Conservation (phyloP, 2,329 filamentous ascomycete species). For the Calonectria leucothoes region DNA sequence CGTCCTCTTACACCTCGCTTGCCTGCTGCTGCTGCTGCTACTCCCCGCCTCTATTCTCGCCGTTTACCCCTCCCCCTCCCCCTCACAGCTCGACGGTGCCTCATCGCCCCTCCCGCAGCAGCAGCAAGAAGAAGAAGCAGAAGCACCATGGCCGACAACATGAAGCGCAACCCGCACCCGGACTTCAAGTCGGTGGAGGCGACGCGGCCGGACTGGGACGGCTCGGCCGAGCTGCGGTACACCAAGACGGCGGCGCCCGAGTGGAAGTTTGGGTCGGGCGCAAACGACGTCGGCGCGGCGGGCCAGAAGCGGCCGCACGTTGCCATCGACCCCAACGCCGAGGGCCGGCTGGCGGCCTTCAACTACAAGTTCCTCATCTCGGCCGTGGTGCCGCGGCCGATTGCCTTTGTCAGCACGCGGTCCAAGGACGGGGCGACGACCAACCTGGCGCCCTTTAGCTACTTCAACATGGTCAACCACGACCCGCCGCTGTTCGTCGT, state of each 20-base stretch:
- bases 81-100: neutral
- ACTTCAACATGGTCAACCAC: constrained; percentile 85
- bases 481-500: constrained; percentile 87
- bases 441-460: constrained; percentile 90
- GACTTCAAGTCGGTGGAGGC: constrained; percentile 81
- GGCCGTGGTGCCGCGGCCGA: constrained; percentile 83
- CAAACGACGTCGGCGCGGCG: constrained; percentile 61
- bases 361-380: constrained; percentile 97
- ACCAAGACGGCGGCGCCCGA: constrained; percentile 73
- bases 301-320: constrained; percentile 66
- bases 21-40: neutral
- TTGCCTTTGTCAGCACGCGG: constrained; percentile 72
- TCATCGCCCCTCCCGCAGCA: constrained; percentile 17
- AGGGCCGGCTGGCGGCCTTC: constrained; percentile 72
- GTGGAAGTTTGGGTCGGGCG: constrained; percentile 75
- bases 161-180: constrained; percentile 69
- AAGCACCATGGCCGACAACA: constrained; percentile 45
- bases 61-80: constrained; percentile 16
- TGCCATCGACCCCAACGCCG: constrained; percentile 83
- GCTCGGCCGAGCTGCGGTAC: constrained; percentile 59
- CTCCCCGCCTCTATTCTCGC: neutral
- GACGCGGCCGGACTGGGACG: constrained; percentile 71
- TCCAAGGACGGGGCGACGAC: constrained; percentile 67
- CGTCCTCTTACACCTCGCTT: neutral
- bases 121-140: too few species aligned